Evolutionary conservation across 2,329 filamentous ascomycete species (phyloP).

Genomic region (Juglanconis juglandina): DNA sequence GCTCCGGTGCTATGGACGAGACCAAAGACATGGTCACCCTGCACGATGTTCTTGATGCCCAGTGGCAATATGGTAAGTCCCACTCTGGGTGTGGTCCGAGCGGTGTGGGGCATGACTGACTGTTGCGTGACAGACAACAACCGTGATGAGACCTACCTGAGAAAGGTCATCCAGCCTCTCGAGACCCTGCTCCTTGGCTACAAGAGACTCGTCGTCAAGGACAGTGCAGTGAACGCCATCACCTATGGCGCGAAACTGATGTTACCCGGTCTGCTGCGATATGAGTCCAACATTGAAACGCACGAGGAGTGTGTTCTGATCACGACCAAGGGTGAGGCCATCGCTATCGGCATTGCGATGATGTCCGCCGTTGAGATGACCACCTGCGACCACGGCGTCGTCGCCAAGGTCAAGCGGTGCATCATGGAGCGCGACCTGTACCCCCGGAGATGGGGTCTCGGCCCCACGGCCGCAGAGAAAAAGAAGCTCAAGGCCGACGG

Average conservation of each 20-base stretch:
- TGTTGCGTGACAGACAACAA: slow-evolving; percentile 68
- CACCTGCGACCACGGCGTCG: slow-evolving; percentile 94
- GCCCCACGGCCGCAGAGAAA: slow-evolving; percentile 90
- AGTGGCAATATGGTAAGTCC: slow-evolving; percentile 67
- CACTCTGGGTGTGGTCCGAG: not conserved
- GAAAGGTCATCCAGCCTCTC: slow-evolving; percentile 85
- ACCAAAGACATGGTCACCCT: slow-evolving; percentile 84
- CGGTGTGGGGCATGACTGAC: slow-evolving; percentile 2
- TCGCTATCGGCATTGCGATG: slow-evolving; percentile 91
- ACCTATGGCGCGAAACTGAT: slow-evolving; percentile 99
- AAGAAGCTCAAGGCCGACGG: slow-evolving; percentile 99
- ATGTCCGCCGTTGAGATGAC: slow-evolving; percentile 98
- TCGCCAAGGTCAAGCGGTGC: slow-evolving; percentile 98
- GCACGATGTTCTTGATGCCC: slow-evolving; percentile 92
- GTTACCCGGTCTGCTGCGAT: slow-evolving; percentile 92
- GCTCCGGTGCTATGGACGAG: slow-evolving; percentile 94
- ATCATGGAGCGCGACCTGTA: slow-evolving; percentile 99
- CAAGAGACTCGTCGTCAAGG: slow-evolving; percentile 97
- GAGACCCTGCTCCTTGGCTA: slow-evolving; percentile 90
- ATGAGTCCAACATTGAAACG: slow-evolving; percentile 85
- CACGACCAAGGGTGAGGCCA: slow-evolving; percentile 98
- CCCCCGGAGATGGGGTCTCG: slow-evolving; percentile 93
- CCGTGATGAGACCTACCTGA: slow-evolving; percentile 87
- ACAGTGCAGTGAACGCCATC: slow-evolving; percentile 91
- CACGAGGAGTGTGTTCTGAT: slow-evolving; percentile 97